Evolutionary conservation across 306 rosid genomes (phyloP).

Genomic region (Cucumis melo): DNA sequence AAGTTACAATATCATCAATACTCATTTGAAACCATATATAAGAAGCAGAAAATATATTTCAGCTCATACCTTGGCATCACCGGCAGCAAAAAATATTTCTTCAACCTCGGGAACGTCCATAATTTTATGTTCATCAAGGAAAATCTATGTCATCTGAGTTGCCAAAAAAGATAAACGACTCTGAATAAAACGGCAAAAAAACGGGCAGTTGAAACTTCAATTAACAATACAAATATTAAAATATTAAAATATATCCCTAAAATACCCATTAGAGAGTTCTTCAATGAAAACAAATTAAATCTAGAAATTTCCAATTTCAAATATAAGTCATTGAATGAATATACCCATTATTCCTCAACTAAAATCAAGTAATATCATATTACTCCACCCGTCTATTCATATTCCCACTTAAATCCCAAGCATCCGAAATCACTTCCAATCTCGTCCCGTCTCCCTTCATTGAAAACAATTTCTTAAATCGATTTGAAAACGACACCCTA

Average conservation of each 20-base stretch:
- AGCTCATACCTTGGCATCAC: conserved; percentile 7
- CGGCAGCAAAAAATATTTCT: conserved; percentile 4
- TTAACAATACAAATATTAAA: neutral
- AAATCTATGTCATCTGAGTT: neutral
- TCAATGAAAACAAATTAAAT: neutral
- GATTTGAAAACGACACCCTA: neutral
- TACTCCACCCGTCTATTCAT: neutral
- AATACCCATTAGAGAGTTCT: neutral
- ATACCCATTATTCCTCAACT: neutral
- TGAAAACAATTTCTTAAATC: neutral
- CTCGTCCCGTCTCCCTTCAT: neutral
- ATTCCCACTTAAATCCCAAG: neutral
- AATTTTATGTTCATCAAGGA: neutral
- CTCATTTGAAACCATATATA: neutral
- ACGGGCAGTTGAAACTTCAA: neutral
- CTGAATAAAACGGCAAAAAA: neutral
- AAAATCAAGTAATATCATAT: neutral
- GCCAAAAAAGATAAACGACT: neutral
- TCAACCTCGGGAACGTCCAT: conserved; percentile 9
- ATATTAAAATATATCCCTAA: neutral
- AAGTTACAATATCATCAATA: neutral
- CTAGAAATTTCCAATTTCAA: conserved; percentile 4
- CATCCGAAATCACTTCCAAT: neutral
- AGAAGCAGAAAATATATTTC: neutral
- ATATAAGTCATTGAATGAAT: neutral